phyloP scores from a whole-genome alignment of 345 rosid genomes.

The Luvunga scandens region DNA sequence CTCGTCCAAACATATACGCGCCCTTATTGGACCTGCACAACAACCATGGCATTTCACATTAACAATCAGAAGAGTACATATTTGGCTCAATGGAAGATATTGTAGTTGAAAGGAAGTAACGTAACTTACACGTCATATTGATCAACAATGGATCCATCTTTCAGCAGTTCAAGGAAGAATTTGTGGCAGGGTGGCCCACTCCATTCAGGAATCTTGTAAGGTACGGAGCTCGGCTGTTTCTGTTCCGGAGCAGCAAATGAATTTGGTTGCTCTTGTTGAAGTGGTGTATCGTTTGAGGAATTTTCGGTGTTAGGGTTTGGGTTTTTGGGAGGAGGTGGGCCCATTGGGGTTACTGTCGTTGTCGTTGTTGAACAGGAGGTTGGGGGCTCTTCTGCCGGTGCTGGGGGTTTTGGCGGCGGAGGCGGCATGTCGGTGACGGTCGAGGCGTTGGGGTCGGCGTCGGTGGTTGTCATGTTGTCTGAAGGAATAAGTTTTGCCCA shows the following conservation, averaged over 20 bases:
- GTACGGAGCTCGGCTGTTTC: slow-evolving; percentile 41
- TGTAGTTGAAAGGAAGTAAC: background rate
- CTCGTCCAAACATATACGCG: slow-evolving; percentile 96
- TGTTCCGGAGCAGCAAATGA: slow-evolving; percentile 16
- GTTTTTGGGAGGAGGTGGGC: slow-evolving; percentile 58
- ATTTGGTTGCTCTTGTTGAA: background rate
- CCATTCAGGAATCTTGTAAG: slow-evolving; percentile 88
- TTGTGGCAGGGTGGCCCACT: slow-evolving; percentile 69
- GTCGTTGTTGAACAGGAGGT: slow-evolving; percentile 9
- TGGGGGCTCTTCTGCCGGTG: background rate
- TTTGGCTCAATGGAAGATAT: background rate
- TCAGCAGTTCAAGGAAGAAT: slow-evolving; percentile 74
- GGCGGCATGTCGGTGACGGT: background rate
- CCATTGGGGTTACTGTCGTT: slow-evolving; percentile 33
- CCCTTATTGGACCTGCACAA: slow-evolving; percentile 69
- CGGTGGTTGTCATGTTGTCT: slow-evolving; percentile 4
- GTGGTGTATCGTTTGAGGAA: slow-evolving; percentile 3
- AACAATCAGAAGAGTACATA: background rate
- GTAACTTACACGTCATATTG: slow-evolving; percentile 53
- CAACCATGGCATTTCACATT: background rate
- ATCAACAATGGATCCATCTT: slow-evolving; percentile 76
- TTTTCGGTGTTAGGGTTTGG: slow-evolving; percentile 18
- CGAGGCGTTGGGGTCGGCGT: background rate
- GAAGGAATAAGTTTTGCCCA: background rate
- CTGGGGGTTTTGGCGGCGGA: slow-evolving; percentile 7